Conservation (phyloP, 148 eudicot species). For the Persicaria maculosa region DNA sequence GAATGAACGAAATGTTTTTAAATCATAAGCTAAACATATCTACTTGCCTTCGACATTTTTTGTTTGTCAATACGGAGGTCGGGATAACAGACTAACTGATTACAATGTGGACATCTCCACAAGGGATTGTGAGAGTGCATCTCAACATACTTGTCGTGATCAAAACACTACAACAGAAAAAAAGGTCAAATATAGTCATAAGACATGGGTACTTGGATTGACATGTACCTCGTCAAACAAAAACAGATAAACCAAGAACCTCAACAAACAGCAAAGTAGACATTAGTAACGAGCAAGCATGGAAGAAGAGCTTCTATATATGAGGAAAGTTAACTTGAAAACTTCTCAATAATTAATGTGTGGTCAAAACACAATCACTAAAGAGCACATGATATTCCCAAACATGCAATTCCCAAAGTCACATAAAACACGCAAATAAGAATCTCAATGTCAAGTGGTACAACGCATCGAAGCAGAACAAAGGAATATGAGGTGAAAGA, state of each 20-base stretch:
- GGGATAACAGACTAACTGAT: conserved; percentile 65
- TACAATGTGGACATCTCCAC: conserved; percentile 93
- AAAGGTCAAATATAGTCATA: neutral
- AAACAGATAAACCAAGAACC: too few species aligned
- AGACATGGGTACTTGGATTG: neutral
- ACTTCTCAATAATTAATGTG: too few species aligned
- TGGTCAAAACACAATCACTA: neutral
- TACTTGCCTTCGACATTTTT: conserved; percentile 77
- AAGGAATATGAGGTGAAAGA: neutral
- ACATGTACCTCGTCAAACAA: too few species aligned
- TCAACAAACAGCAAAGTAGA: too few species aligned
- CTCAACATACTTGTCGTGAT: conserved; percentile 62
- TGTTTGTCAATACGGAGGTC: conserved; percentile 78
- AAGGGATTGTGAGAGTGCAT: conserved; percentile 70
- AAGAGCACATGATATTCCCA: conserved; percentile 2
- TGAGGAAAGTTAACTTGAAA: too few species aligned
- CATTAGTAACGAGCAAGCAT: too few species aligned
- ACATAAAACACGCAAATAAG: neutral
- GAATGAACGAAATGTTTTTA: neutral
- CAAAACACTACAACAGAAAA: conserved; percentile 67
- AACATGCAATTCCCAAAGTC: neutral
- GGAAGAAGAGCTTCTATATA: too few species aligned
- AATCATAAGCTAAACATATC: conserved; percentile 4
- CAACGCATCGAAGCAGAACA: neutral
- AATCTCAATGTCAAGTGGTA: neutral